These are phyloP conservation scores for Monotropa hypopitys DNA, from an alignment of 179 eudicot genomes.

Conservation along the genomic window DNA sequence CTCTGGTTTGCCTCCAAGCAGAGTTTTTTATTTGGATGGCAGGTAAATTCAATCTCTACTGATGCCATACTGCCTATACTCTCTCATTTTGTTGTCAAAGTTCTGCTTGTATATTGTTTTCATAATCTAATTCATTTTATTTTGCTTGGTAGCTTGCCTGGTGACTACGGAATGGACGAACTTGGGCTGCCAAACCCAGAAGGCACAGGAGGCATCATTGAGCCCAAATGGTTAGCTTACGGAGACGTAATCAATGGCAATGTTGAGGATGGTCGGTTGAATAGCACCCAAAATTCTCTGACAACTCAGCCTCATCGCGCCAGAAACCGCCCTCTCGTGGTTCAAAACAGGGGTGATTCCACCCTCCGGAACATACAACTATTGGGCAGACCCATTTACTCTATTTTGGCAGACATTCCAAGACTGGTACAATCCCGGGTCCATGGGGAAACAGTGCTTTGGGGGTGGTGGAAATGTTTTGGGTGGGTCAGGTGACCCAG, in stretches of 20 bases:
- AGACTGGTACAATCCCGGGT: conserved; percentile 86
- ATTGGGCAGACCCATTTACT: conserved; percentile 88
- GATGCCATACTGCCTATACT: not conserved
- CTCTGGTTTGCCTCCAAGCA: conserved; percentile 98
- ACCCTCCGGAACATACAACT: conserved; percentile 85
- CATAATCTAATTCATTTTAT: not conserved
- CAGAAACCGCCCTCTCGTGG: conserved; percentile 93
- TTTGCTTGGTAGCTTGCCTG: conserved; percentile 56
- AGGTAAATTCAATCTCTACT: conserved; percentile 34
- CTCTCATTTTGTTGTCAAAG: not conserved
- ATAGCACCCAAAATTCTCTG: conserved; percentile 86
- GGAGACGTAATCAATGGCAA: conserved; percentile 90
- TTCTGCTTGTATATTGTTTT: not conserved
- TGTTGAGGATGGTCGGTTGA: conserved; percentile 77
- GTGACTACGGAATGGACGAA: conserved; percentile 93
- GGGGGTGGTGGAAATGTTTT: conserved; percentile 54
- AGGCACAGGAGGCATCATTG: conserved; percentile 97
- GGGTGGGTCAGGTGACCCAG: conserved; percentile 59
- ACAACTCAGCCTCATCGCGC: conserved; percentile 63
- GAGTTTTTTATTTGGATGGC: conserved; percentile 89
- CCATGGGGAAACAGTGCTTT: conserved; percentile 60
- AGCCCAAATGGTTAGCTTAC: conserved; percentile 91
- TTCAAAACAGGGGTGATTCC: conserved; percentile 95
- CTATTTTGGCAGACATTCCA: conserved; percentile 73
- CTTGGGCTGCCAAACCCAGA: conserved; percentile 96